Base-by-base conservation (phyloP, 2,329 filamentous ascomycete species). In the Aureobasidium lini region DNA sequence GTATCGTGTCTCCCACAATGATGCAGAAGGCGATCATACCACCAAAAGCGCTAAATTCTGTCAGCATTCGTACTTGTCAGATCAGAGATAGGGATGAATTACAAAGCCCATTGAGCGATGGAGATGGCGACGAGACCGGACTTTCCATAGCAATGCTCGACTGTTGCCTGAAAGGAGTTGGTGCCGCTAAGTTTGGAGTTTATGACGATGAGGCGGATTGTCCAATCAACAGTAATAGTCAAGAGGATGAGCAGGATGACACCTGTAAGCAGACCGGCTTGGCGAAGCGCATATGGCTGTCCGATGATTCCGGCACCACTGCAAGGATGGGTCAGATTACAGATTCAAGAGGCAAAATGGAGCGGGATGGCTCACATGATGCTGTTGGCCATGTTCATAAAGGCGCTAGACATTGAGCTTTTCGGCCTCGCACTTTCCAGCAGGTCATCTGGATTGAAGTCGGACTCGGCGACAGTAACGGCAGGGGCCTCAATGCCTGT, bases 341-440 rank as follows among this genome's bases (percentile, higher is more conserved):
- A 32, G 9, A 16, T 16, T 9, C 7, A 16, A 11, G 11, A 9
- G 32, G 44, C 32, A n/a, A 28, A 9, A 29, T 43, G n/a, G n/a
- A 34, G 8, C 28, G 2, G 13, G 6, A 49, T 11, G n/a, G 64
- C 75, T 65, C 65, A 77, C 75, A 99, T 96, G 72, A 99, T 99
- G 67, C 89, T 95, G 77, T 99, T 99, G 63, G 94, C 93, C 94
- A 99, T 99, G 76, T 99, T 99, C 91, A 97, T 96, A 66, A 99
- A 97, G 3, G 94, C 93, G 71, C 88, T 90, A 63, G 83, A 81
- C 75, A 97, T 81, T 5, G 88, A 88, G 60, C 90, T 95, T 75
- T 93, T 93, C 48, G 93, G 91, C 60, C 92, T 81, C 18, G 82
- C 80, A 63, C 73, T 79, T 65, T 85, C 82, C 60, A 86, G 70